These are phyloP conservation scores for Plasmodium falciparum DNA, from an alignment of 169 alveolate genomes.

Conservation along the genomic window DNA sequence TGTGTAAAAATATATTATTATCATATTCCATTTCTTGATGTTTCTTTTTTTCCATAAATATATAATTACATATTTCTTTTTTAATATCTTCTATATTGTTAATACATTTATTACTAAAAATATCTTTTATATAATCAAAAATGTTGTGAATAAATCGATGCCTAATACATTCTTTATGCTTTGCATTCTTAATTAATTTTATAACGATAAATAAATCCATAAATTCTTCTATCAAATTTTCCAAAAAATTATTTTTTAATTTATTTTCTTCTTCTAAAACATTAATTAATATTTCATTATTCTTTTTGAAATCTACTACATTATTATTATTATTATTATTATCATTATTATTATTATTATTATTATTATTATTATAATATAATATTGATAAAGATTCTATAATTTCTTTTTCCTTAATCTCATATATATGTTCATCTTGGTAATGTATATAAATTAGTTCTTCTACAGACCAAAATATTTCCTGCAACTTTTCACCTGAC, in stretches of 20 bases:
- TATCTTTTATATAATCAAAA: conserved; percentile 27
- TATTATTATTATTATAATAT: too few relatives aligned
- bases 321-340: neutral
- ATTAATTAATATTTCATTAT: neutral
- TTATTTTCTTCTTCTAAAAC: too few relatives aligned
- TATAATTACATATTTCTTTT: conserved; percentile 16
- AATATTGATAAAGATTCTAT: neutral
- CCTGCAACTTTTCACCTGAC: conserved; percentile 45
- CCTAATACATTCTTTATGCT: conserved; percentile 38
- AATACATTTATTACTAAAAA: conserved; percentile 7
- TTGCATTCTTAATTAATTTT: conserved; percentile 23
- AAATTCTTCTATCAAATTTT: conserved; percentile 4
- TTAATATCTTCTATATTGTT: conserved; percentile 16
- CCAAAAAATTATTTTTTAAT: neutral
- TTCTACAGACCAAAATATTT: conserved; percentile 60
- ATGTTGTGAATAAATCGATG: conserved; percentile 38
- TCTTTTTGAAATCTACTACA: neutral
- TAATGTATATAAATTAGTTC: conserved; percentile 46
- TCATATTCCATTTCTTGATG: conserved; percentile 1
- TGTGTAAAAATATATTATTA: neutral
- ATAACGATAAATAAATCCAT: conserved; percentile 22
- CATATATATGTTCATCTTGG: conserved; percentile 42
- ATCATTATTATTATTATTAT: too few relatives aligned
- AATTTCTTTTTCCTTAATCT: conserved; percentile 22
- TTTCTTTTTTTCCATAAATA: conserved; percentile 23